Percentiles rank a stretch among this genome's conserved stretches.
Evolutionary conservation across 257 asterid genomes (phyloP).

Genomic region (Pogostemon cablin): DNA sequence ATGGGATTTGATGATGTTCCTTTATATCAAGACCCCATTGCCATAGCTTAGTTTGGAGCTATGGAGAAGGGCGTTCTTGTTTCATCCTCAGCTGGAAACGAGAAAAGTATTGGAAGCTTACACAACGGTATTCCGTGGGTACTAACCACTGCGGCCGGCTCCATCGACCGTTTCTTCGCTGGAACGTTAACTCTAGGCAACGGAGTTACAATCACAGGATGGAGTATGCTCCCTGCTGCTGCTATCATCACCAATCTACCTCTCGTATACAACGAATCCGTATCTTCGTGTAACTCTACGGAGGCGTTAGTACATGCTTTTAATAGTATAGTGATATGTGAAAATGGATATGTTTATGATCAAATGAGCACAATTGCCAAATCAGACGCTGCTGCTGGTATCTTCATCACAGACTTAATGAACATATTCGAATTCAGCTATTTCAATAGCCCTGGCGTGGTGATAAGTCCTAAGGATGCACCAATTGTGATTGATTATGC

Average conservation of each 20-base stretch:
- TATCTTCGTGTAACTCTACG: constrained; percentile 41
- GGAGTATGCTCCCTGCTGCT: constrained; percentile 42
- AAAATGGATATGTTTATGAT: neutral
- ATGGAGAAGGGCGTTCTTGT: constrained; percentile 51
- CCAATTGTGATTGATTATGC: constrained; percentile 34
- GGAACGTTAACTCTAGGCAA: constrained; percentile 44
- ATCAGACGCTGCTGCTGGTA: constrained; percentile 36
- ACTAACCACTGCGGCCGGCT: constrained; percentile 43
- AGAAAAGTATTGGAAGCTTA: constrained; percentile 19
- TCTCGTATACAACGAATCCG: constrained; percentile 36
- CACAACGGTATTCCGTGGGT: constrained; percentile 54
- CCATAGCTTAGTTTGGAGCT: constrained; percentile 54
- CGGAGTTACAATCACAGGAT: constrained; percentile 33
- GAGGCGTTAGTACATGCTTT: neutral
- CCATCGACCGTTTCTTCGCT: constrained; percentile 37
- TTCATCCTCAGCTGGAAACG: constrained; percentile 47
- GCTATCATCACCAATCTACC: constrained; percentile 34
- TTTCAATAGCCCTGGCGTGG: constrained; percentile 38
- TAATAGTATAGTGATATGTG: constrained; percentile 35
- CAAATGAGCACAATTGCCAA: constrained; percentile 31
- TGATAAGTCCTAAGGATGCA: constrained; percentile 29
- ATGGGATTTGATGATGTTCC: constrained; percentile 39
- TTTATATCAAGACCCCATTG: constrained; percentile 38
- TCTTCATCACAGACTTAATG: constrained; percentile 34
- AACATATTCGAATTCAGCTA: constrained; percentile 4